phyloP scores from a whole-genome alignment of 208 protist species.

The Plasmodiophora brassicae region DNA sequence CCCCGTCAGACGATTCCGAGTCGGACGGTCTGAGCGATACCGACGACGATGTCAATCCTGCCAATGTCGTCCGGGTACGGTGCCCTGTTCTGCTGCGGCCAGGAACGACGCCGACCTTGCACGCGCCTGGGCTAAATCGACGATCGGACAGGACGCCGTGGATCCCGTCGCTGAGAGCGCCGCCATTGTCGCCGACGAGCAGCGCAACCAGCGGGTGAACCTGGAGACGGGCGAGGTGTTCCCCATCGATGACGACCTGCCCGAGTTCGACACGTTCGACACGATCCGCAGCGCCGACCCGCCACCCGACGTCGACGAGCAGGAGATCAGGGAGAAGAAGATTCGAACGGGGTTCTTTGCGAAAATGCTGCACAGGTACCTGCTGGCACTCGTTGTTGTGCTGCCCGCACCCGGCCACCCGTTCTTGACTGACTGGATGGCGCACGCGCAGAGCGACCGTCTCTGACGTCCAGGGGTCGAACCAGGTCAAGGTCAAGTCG shows the following conservation, averaged over 20 bases:
- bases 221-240: conserved; percentile 5
- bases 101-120: too few species aligned
- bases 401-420: too few species aligned
- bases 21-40: too few species aligned
- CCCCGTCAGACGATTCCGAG: too few species aligned
- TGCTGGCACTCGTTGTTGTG: too few species aligned
- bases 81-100: too few species aligned
- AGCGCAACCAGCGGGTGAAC: conserved; percentile 6
- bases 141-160: background rate
- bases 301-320: background rate
- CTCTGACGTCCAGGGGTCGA: background rate
- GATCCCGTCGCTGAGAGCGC: background rate
- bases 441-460: background rate
- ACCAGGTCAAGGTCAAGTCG: background rate
- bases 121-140: too few species aligned
- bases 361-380: conserved; percentile 11
- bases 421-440: too few species aligned
- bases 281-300: background rate
- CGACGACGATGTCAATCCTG: too few species aligned
- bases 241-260: background rate
- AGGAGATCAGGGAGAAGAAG: conserved; percentile 21
- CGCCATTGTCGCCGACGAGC: background rate
- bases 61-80: too few species aligned
- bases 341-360: background rate
- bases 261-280: background rate